A percentile compares a stretch with the other conserved stretches of the same genome.
These are phyloP conservation scores for Calycina herbarum DNA, from an alignment of 2,329 filamentous ascomycete genomes.

Conservation along the genomic window DNA sequence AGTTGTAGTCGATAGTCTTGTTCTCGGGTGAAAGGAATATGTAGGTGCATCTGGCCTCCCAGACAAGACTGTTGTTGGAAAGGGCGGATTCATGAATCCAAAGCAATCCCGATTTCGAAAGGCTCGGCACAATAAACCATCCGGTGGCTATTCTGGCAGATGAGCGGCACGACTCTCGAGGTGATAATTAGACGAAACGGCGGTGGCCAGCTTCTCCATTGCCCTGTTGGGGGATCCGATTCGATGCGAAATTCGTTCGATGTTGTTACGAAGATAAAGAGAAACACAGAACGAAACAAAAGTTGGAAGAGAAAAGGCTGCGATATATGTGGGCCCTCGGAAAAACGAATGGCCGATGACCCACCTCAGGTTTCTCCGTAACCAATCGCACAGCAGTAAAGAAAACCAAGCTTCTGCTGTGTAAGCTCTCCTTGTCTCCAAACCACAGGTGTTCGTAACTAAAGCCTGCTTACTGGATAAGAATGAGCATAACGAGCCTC, in stretches of 20 bases:
- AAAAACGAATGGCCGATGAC: background rate
- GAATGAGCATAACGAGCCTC: no score
- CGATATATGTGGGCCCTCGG: background rate
- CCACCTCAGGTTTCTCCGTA: background rate
- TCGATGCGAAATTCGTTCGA: background rate
- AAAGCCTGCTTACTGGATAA: no score
- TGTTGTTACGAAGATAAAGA: background rate
- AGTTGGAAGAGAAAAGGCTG: background rate
- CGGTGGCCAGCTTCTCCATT: background rate
- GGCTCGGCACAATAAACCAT: background rate
- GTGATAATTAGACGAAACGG: background rate
- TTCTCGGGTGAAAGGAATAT: background rate
- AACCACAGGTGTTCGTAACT: no score
- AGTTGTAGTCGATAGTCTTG: background rate
- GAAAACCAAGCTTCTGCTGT: background rate
- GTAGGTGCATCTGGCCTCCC: background rate
- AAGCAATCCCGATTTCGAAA: background rate
- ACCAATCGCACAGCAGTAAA: background rate
- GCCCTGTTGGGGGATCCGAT: background rate
- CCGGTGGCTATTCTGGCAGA: background rate
- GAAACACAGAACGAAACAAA: background rate
- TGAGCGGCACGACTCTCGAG: background rate
- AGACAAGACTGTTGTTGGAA: background rate
- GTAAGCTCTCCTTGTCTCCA: no score
- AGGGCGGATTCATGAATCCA: background rate